These are phyloP conservation scores for Suillus variegatus DNA, from an alignment of 768 basidiomycete species.

Conservation along the genomic window DNA sequence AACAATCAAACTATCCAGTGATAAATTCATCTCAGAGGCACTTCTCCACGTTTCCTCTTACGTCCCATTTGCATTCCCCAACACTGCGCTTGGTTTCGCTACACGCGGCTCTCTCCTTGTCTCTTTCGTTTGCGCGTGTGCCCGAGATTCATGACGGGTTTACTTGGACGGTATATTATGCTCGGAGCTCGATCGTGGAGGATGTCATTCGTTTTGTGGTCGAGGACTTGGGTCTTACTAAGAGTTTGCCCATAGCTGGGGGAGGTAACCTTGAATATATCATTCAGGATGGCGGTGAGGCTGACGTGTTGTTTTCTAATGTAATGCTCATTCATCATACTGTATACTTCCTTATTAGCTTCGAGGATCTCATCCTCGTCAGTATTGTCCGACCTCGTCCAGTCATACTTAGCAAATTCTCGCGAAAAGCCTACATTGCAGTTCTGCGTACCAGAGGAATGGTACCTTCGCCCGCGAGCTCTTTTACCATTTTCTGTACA, in stretches of 20 bases:
- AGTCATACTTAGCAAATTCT: constrained; percentile 42
- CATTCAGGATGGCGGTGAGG: constrained; percentile 50
- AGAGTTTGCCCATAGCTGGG: constrained; percentile 63
- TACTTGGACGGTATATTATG: constrained; percentile 64
- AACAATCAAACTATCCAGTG: constrained; percentile 35
- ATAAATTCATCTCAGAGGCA: constrained; percentile 41
- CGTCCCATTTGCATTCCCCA: constrained; percentile 66
- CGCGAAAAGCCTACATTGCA: constrained; percentile 49
- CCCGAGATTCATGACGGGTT: constrained; percentile 80
- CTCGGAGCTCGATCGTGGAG: constrained; percentile 54
- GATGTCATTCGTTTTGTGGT: constrained; percentile 53
- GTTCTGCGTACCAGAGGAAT: constrained; percentile 77
- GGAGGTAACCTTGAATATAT: constrained; percentile 72
- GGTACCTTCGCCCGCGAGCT: constrained; percentile 72
- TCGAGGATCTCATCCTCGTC: constrained; percentile 47
- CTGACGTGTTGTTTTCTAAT: constrained; percentile 42
- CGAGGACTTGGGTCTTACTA: constrained; percentile 71
- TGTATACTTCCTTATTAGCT: constrained; percentile 35
- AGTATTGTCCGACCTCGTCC: constrained; percentile 43
- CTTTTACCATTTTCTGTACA: constrained; percentile 51
- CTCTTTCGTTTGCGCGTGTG: constrained; percentile 61
- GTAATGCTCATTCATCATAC: constrained; percentile 8
- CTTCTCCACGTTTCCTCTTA: constrained; percentile 72
- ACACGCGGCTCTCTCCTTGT: constrained; percentile 57
- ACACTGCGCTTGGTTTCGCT: constrained; percentile 71